Base-by-base conservation (phyloP, 768 basidiomycete genomes). In the Boletus sp. region DNA sequence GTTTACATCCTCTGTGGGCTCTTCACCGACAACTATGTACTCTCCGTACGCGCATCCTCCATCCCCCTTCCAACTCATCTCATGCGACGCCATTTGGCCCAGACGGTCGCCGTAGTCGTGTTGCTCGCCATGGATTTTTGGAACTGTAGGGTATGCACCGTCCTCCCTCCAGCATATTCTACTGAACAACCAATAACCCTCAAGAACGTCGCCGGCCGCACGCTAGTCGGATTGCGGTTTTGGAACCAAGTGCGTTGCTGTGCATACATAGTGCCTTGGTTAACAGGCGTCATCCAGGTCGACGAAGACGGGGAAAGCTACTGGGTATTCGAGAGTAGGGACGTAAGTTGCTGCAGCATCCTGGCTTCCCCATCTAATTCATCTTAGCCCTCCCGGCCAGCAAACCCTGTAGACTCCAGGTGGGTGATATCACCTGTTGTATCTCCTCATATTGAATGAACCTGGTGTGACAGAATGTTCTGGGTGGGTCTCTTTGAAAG, bases 281-380 rank as follows among this genome's bases (percentile, higher is more conserved):
- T 49, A 23, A 62, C 32, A n/a, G 14, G 11, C 7, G 23, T 49
- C 57, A 56, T 37, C 41, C 35, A 89, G 86, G 93, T 98, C 14
- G 94, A 98, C 64, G 94, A 98, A 50, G 94, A 98, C 60, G 97
- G 97, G 2, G 91, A 96, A 70, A 83, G 79, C 70, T 95, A 87
- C 62, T 99, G 97, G 97, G 95, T 99, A 11, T 99, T 99, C 61
- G 97, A 99, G 74, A 90, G 89, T 64, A 82, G 95, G 65, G 95
- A 98, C 72, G 96, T 96, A 72, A 67, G 89, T 75, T 21, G 19
- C 33, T 19, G 7, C 29, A 30, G 19, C 47, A 11, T 30, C 37
- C 37, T n/a, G 39, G n/a, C 23, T 49, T 42, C 27, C 21, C 43
- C 40, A 5, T 55, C 61, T 65, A 46, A 60, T 50, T 50, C 41